Base-by-base conservation (phyloP, 139 green algal species). In the Chlamydomonas applanata region DNA sequence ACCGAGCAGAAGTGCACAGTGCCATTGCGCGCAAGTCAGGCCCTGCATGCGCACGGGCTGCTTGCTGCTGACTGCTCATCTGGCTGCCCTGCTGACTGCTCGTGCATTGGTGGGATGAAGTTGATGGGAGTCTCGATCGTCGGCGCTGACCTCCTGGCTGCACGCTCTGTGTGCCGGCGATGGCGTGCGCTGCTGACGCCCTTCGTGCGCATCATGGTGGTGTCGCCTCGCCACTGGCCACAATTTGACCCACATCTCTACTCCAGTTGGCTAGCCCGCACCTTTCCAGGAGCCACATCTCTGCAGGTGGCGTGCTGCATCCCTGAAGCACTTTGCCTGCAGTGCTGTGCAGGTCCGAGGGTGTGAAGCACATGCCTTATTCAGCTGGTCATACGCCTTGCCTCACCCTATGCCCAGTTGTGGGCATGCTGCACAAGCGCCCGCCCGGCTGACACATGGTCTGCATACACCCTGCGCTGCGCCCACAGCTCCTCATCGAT, bases 401-500 rank as follows among this genome's bases (percentile, higher is more conserved):
- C 19, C 65, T 54, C 40, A 72, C 40, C n/a, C n/a, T n/a, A n/a
- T n/a, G n/a, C n/a, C n/a, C n/a, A n/a, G n/a, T n/a, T n/a, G n/a
- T n/a, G n/a, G n/a, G n/a, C n/a, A n/a, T n/a, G n/a, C n/a, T n/a
- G n/a, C n/a, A n/a, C n/a, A n/a, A n/a, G n/a, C n/a, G n/a, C n/a
- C n/a, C n/a, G n/a, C n/a, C n/a, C n/a, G n/a, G n/a, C n/a, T n/a
- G n/a, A n/a, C n/a, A n/a, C n/a, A n/a, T n/a, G n/a, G n/a, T n/a
- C n/a, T n/a, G 56, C 40, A 27, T 27, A 34, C 9, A 44, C 52
- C 25, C 49, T 56, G 22, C 30, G 11, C 33, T 71, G 54, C 33
- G n/a, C 34, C 3, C 24, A 34, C 71, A 76, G 71, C 20, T 76
- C 1, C 52, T 76, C 16, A 29, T 76, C 7, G 71, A 76, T 59